Base-by-base conservation (phyloP, 257 asterid genomes). In the Ballota nigra region DNA sequence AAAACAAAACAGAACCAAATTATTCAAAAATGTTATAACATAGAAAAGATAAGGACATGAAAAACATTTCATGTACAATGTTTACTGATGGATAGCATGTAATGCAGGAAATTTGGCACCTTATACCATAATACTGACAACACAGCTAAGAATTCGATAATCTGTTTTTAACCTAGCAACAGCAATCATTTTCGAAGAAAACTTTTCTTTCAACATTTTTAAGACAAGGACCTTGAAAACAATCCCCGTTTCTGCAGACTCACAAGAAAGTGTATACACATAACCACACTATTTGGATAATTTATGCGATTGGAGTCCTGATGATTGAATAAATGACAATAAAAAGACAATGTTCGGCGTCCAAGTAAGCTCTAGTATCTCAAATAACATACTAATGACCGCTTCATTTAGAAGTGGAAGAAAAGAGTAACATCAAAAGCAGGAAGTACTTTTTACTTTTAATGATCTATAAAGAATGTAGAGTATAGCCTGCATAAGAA, bases 1-100 rank as follows among this genome's bases (percentile, higher is more conserved):
- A 77, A 19, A 47, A 34, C 15, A 65, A 47, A 67, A 74, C 13
- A 71, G 73, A 75, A 10, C 29, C 24, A 23, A 68, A 51, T 52
- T 33, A 78, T 11, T 12, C 58, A 4, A 65, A 8, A 11, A 77
- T 20, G 19, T 66, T 49, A 34, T 63, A 62, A 34, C 38, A 15
- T 52, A 19, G 56, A 72, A 18, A 33, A 56, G 13, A 31, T 6
- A 52, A 56, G 57, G 59, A 36, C 53, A n/a, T 28, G 69, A 43
- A 80, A 67, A 61, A 28, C 20, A 4, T 8, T 47, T 51, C 55
- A 68, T 26, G 7, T 41, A 58, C 11, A 51, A 49, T 34, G 8
- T 4, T 33, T 41, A 43, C 45, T 10, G 52, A 8, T 8, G 10
- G 7, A 55, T 28, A 49, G 40, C 70, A 66, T 16, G 56, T 22